Evolutionary conservation across 129 eudicot genomes (phyloP).

Genomic region (Centaurea solstitialis): DNA sequence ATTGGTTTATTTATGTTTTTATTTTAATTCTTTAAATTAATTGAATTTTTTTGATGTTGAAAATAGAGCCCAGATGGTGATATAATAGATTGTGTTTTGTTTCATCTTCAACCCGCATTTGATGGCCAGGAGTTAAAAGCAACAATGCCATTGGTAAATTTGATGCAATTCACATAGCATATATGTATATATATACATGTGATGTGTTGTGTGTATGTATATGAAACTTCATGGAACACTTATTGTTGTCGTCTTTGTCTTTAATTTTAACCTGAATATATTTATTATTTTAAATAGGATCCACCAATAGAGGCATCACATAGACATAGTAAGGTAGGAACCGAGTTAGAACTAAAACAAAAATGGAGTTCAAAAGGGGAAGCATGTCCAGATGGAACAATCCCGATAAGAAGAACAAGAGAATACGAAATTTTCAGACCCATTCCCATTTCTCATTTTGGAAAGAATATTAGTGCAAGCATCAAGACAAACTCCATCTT

Average conservation of each 20-base stretch:
- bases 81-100: background rate
- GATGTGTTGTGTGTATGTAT: background rate
- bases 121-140: background rate
- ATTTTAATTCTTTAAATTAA: background rate
- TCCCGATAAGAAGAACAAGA: conserved; percentile 21
- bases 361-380: conserved; percentile 18
- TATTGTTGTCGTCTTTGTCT: background rate
- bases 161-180: background rate
- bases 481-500: background rate
- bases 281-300: background rate
- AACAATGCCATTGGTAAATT: background rate
- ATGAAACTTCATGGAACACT: background rate
- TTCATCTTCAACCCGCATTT: background rate
- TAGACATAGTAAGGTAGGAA: background rate
- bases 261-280: background rate
- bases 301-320: conserved; percentile 15
- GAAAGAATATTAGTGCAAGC: background rate
- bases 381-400: conserved; percentile 19
- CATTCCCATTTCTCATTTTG: conserved; percentile 5
- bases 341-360: background rate
- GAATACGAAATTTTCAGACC: background rate
- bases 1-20: background rate
- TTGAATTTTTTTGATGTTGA: background rate
- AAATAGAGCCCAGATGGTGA: background rate
- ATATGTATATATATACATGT: background rate